phyloP scores from a whole-genome alignment of 129 eudicot species.

The Glebionis coronaria region DNA sequence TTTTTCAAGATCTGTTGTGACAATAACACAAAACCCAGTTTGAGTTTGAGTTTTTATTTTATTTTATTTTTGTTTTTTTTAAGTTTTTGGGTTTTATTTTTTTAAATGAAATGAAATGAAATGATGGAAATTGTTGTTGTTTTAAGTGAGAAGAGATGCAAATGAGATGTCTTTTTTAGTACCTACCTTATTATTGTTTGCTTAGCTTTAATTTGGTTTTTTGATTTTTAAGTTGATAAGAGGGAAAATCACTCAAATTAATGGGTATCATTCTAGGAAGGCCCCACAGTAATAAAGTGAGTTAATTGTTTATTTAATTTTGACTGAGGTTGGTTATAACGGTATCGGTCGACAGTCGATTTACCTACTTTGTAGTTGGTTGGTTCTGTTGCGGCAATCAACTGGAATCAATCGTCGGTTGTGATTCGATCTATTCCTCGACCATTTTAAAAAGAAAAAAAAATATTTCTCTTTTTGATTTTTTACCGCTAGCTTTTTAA shows the following conservation, averaged over 20 bases:
- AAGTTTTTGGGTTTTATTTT: neutral
- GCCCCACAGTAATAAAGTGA: constrained; percentile 29
- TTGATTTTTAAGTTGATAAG: constrained; percentile 15
- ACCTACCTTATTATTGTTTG: constrained; percentile 23
- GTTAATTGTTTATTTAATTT: neutral
- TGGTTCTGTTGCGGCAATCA: too few relatives aligned
- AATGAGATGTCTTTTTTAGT: constrained; percentile 31
- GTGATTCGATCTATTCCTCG: too few relatives aligned
- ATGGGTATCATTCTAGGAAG: neutral
- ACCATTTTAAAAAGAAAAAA: too few relatives aligned
- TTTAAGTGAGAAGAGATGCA: neutral
- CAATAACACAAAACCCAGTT: neutral
- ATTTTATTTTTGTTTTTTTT: neutral
- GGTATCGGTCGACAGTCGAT: too few relatives aligned
- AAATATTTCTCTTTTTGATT: too few relatives aligned
- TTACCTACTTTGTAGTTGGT: too few relatives aligned
- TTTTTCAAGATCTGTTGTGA: constrained; percentile 30
- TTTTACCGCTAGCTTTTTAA: too few relatives aligned
- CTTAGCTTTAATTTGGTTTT: neutral
- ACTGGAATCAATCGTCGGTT: too few relatives aligned
- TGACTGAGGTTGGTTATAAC: too few relatives aligned
- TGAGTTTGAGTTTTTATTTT: neutral
- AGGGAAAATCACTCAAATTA: constrained; percentile 37
- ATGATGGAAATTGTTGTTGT: neutral
- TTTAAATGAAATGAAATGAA: neutral